Evolutionary conservation across 2,329 filamentous ascomycete genomes (phyloP), one percentile per base, ranked within the genome.

Genomic region (Trichoderma pleuroti): DNA sequence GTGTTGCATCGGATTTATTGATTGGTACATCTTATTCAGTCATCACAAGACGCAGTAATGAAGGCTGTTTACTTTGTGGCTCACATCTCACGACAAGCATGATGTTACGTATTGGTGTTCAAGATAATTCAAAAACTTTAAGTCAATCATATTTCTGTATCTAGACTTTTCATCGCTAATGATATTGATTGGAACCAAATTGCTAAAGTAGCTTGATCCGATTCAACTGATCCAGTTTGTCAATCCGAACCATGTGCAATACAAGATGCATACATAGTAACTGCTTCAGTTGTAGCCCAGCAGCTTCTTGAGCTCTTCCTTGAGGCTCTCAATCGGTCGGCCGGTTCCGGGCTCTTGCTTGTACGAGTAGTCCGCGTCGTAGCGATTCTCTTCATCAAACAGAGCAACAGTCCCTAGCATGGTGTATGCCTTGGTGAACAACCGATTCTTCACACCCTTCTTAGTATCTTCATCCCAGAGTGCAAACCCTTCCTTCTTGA

Each of bases 381-480:
- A 75, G 1, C 66, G 52, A 39, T 74, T 74, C 2, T 65, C 21
- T 18, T 73, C 71, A 32, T 74, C 70, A 16, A 74, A 62, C 1
- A 74, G 21, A 1, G 70, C 72, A 9, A 60, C 71, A 8, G 73
- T 74, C 3, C 65, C 61, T 1, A 74, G 60, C 10, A 72, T 68
- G 1, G 36, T 42, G 28, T 74, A 75, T 3, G 72, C 71, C 26
- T 65, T 28, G 0, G 65, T 70, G 5, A 68, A 59, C 4, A 74
- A n/a, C 24, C 72, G 72, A 30, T 70, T 71, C 21, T 34, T 59
- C 6, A 70, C 18, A 16, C 61, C 68, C 6, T 65, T 60, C 21
- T 60, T 59, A 3, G 68, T 70, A 24, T 70, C 68, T 30, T 66
- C 61, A 24, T 70, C 60, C 68, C 68, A 70, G 16, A 65, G 60